Base-by-base conservation (phyloP, 257 asterid genomes). In the Ilex aquifolium region DNA sequence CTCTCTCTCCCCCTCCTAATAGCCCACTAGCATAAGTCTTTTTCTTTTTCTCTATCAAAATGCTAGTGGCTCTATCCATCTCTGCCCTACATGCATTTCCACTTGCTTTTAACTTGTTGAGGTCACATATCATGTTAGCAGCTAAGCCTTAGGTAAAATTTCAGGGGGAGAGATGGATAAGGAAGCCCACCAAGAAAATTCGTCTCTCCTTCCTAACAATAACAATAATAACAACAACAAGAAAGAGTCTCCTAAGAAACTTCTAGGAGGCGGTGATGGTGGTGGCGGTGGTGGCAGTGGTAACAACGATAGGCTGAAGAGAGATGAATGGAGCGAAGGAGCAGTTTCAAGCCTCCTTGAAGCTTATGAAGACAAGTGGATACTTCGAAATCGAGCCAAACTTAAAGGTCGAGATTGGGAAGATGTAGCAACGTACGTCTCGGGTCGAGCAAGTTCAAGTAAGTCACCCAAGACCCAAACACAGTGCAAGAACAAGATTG, bases 401-500 rank as follows among this genome's bases (percentile, higher is more conserved):
- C 90, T 88, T 57, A 88, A 88, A 78, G 96, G 96, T 10, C 96
- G 86, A 65, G 96, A 88, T 17, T 88, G 96, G 96, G 96, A 88
- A 51, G 95, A 88, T 16, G 96, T 88, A 40, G 95, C 96, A 2
- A 77, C 59, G 62, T 80, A 75, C 55, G 96, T 88, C 1, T 88
- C 96, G 1, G 68, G 59, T 10, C 77, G 96, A 59, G 75, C 64
- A 2, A 39, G 39, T 53, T 65, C 72, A 2, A 70, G 79, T 2
- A 84, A 76, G 68, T 82, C 90, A 16, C 65, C 85, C 0, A 88
- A 88, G 62, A 86, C 96, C 49, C 96, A 82, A 71, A 86, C 96
- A 6, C 96, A 88, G 82, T 88, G 95, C 60, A 88, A 88, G 82
- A 88, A 88, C 76, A 88, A 88, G 80, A 88, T 88, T 44, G 96